Evolutionary conservation across 495 filamentous ascomycete species (phyloP), one percentile per base, ranked within the genome.

Genomic region (Parathielavia appendiculata): DNA sequence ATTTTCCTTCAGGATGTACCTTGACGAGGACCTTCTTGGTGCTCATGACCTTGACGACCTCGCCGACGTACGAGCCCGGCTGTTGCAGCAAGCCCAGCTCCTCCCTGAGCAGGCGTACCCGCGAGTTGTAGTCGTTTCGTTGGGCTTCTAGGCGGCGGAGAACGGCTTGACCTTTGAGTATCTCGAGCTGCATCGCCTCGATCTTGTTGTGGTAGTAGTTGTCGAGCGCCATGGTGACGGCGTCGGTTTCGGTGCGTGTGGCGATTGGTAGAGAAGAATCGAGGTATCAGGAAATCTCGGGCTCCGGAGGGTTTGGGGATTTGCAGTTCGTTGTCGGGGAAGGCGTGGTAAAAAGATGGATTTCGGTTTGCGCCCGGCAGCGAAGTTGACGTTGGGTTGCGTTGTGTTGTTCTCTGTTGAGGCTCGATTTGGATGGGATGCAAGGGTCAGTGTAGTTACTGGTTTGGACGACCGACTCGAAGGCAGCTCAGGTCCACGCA

Each of bases 161-260:
- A 52, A 95, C 90, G 49, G 95, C 92, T 78, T 97, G 95, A 40
- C 93, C 92, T 73, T 96, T 91, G 66, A 99, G 90, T 64, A 99
- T 99, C 82, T 97, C 92, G 69, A 97, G 90, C 83, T 97, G 96
- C 87, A 97, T 95, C 72, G 86, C 85, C 88, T 99, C 93, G 75
- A 99, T 96, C 82, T 99, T 99, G 76, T 97, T 97, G 79, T 91
- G 89, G 74, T 92, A 99, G 76, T 96, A 99, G 75, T 87, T 96
- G 75, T 97, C 93, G 76, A 99, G 88, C 81, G 92, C 91, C 93
- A 98, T 98, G 67, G 63, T 82, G 81, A 74, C 73, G 68, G 60
- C 67, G 63, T 64, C 65, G 38, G 38, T 30, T 30, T 53, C 26
- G 60, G 60, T 30, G 30, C 10, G 35, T 10, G 35, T 9, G 10